phyloP scores from a whole-genome alignment of 768 basidiomycete genomes.

The Kwoniella europaea region DNA sequence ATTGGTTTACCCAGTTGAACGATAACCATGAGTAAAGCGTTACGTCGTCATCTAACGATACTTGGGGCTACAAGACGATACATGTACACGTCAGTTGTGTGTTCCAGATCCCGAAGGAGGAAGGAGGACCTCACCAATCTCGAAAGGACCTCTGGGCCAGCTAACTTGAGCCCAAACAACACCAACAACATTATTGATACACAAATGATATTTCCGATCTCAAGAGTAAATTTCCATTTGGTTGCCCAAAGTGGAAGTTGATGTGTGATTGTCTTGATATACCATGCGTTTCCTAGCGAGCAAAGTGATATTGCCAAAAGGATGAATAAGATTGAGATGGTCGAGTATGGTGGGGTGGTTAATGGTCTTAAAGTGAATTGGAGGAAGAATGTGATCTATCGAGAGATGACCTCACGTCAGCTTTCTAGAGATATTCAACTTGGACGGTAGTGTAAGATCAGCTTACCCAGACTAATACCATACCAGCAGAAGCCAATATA shows the following conservation, averaged over 20 bases:
- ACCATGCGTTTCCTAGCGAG: constrained; percentile 36
- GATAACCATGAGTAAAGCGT: constrained; percentile 52
- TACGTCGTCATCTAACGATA: constrained; percentile 47
- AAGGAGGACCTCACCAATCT: constrained; percentile 35
- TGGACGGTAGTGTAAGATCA: not conserved
- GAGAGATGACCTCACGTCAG: constrained; percentile 35
- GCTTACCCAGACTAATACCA: constrained; percentile 54
- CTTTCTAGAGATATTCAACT: not conserved
- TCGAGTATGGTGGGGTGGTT: constrained; percentile 45
- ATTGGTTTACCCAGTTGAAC: constrained; percentile 53
- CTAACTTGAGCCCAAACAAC: constrained; percentile 40
- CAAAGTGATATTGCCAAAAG: constrained; percentile 35
- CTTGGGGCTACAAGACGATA: constrained; percentile 24
- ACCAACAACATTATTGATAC: constrained; percentile 29
- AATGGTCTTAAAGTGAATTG: constrained; percentile 31
- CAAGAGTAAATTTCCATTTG: constrained; percentile 21
- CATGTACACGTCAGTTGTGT: not conserved
- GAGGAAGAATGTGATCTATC: constrained; percentile 32
- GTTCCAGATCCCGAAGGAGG: not conserved
- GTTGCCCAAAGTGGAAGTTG: constrained; percentile 39
- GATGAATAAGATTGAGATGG: constrained; percentile 32
- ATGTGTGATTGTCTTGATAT: constrained; percentile 26
- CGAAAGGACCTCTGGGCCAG: constrained; percentile 35
- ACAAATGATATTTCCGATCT: constrained; percentile 30
- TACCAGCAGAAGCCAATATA: constrained; percentile 37